phyloP scores from a whole-genome alignment of 805 yeast genomes.

The Ogataea angusta region DNA sequence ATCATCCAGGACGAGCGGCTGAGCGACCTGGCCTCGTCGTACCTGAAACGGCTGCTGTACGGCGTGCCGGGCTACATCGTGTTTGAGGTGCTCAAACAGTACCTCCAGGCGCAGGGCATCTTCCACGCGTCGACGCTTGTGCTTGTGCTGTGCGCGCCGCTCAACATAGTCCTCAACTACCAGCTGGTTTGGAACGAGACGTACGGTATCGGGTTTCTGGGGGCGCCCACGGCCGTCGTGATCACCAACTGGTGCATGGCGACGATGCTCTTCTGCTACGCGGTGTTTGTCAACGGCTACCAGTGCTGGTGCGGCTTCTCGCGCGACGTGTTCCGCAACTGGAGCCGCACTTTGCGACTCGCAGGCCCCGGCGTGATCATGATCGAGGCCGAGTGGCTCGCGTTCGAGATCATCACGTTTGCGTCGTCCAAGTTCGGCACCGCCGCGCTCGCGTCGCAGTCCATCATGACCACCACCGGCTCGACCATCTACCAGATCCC shows the following conservation, averaged over 20 bases:
- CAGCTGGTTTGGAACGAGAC: slow-evolving; percentile 41
- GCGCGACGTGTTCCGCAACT: slow-evolving; percentile 39
- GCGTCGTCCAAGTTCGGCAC: slow-evolving; percentile 56
- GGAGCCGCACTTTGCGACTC: slow-evolving; percentile 42
- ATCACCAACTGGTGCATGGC: slow-evolving; percentile 59
- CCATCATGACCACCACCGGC: slow-evolving; percentile 43
- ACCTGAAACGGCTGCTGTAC: slow-evolving; percentile 43
- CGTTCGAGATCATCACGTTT: slow-evolving; percentile 54
- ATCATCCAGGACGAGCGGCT: slow-evolving; percentile 46
- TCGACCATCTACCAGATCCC: slow-evolving; percentile 54
- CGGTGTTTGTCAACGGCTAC: slow-evolving; percentile 42
- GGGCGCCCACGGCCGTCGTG: slow-evolving; percentile 59
- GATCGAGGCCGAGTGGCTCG: slow-evolving; percentile 60
- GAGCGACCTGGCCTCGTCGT: slow-evolving; percentile 46
- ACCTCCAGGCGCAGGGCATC: slow-evolving; percentile 56
- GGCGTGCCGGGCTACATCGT: slow-evolving; percentile 57
- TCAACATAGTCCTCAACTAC: slow-evolving; percentile 46
- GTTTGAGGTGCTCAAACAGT: slow-evolving; percentile 55
- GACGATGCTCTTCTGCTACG: slow-evolving; percentile 38
- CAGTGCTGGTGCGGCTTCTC: slow-evolving; percentile 53
- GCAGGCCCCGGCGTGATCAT: slow-evolving; percentile 56
- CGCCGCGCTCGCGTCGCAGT: slow-evolving; percentile 50
- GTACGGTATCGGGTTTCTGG: slow-evolving; percentile 52
- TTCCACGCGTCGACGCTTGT: slow-evolving; percentile 56
- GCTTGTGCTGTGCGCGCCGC: slow-evolving; percentile 51